These are phyloP conservation scores for Botrytis cinerea DNA, from an alignment of 2,329 filamentous ascomycete species.

Conservation along the genomic window DNA sequence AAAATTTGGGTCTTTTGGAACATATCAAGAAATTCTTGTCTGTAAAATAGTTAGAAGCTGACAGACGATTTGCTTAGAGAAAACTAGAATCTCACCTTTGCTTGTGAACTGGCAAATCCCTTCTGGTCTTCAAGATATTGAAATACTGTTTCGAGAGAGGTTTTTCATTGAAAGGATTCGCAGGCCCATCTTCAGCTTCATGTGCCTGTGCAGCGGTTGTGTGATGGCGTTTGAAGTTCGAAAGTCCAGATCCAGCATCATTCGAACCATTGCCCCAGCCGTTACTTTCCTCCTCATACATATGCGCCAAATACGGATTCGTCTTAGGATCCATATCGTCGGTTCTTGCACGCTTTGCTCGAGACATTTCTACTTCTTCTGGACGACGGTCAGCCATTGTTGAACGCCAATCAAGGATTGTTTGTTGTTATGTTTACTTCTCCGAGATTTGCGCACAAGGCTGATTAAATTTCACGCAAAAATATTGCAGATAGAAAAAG, in stretches of 20 bases:
- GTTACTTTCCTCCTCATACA: constrained; percentile 59
- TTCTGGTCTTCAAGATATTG: constrained; percentile 78
- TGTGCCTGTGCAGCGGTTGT: constrained; percentile 77
- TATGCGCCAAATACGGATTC: constrained; percentile 93
- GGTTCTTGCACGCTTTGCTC: constrained; percentile 50
- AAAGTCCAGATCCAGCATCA: constrained; percentile 42
- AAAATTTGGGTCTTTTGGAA: constrained; percentile 95
- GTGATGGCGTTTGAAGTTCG: constrained; percentile 69
- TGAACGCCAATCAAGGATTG: constrained; percentile 30
- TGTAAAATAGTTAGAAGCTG: constrained; percentile 42
- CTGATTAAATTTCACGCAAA: constrained; percentile 27
- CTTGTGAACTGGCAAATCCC: constrained; percentile 86
- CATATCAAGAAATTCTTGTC: constrained; percentile 88
- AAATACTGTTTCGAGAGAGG: constrained; percentile 84
- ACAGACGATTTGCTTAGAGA: too few relatives aligned
- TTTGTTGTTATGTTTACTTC: constrained; percentile 36
- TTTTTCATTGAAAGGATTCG: constrained; percentile 82
- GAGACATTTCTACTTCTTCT: constrained; percentile 50
- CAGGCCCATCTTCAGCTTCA: constrained; percentile 74
- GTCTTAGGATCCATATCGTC: constrained; percentile 52
- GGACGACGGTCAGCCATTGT: constrained; percentile 59
- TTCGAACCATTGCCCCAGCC: constrained; percentile 43
- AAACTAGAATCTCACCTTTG: constrained; percentile 63
- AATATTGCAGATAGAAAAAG: constrained; percentile 21
- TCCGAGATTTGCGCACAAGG: constrained; percentile 30